Base-by-base conservation (phyloP, 352 stramenopile species). In the Globisporangium cylindrosporum region DNA sequence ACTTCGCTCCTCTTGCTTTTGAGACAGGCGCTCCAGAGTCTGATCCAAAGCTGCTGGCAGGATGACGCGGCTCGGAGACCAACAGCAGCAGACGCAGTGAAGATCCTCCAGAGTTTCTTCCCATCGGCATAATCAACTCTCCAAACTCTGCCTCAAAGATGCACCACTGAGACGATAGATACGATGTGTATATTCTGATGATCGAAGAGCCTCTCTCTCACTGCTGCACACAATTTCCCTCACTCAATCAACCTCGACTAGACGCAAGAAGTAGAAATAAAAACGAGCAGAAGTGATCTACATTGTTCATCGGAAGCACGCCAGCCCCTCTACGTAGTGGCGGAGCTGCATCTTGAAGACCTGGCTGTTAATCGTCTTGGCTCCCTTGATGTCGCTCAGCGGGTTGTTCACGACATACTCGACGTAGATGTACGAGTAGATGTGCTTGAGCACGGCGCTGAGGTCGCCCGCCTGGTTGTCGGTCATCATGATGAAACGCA, bases 341-440 rank as follows among this genome's bases (percentile, higher is more conserved):
- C 81, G 84, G 49, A 95, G 64, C 46, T 91, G 86, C 25, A 72
- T 68, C 29, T 81, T 82, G 59, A 95, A 95, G 60, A 93, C 77
- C 62, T 93, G 84, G 57, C 81, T 94, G 12, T 78, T 86, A 71
- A 95, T 95, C 14, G 76, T 71, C 59, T 93, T 95, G 49, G 77
- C 77, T 57, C 64, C 88, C 66, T 88, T 81, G 36, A 89, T 76
- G 73, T 95, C 84, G 61, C 86, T 90, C 57, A 97, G 71, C 46
- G 92, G 92, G 73, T 97, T 97, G 77, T 92, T 95, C 51, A 92
- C 90, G 34, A 98, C 92, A 61, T 87, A 88, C 69, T 97, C 88
- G 41, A 97, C 84, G 68, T 95, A 98, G 34, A 97, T 87, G 54
- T 94, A 82, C 55, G 86, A 74, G 75, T 98, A 98, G 41, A 97